A percentile compares a stretch with the other conserved stretches of the same genome.
These are phyloP conservation scores for Lasiodiplodia theobromae DNA, from an alignment of 2,329 filamentous ascomycete genomes.

Conservation along the genomic window DNA sequence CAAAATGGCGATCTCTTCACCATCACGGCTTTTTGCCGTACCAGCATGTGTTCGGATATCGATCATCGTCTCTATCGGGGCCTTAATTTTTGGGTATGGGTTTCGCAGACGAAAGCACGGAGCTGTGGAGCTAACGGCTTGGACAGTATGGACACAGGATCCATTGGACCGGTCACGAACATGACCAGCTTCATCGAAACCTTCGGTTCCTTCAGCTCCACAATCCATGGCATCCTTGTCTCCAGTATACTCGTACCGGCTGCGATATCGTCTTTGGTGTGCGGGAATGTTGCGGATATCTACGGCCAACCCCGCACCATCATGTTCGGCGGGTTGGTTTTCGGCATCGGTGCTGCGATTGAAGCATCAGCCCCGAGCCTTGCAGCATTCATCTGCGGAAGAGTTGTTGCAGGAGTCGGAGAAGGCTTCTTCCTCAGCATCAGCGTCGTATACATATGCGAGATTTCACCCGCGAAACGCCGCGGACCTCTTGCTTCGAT, in stretches of 20 bases:
- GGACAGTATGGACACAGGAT: conserved; percentile 57
- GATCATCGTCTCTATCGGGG: too few species aligned
- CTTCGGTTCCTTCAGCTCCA: conserved; percentile 60
- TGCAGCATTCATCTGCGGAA: conserved; percentile 62
- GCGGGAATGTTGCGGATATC: conserved; percentile 63
- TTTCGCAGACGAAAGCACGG: too few species aligned
- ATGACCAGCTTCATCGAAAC: conserved; percentile 62
- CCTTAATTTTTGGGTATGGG: too few species aligned
- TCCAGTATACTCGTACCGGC: conserved; percentile 66
- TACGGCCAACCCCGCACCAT: conserved; percentile 60
- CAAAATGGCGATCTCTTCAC: too few species aligned
- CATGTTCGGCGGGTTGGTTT: conserved; percentile 59
- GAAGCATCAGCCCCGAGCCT: conserved; percentile 57
- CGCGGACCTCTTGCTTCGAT: conserved; percentile 61
- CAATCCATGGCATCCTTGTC: conserved; percentile 64
- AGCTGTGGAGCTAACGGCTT: too few species aligned
- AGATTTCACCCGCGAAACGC: conserved; percentile 62
- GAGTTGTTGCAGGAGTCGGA: conserved; percentile 63
- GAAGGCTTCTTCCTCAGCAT: conserved; percentile 63
- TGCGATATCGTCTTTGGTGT: conserved; percentile 62
- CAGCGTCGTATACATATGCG: conserved; percentile 59
- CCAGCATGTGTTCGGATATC: too few species aligned
- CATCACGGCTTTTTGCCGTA: too few species aligned
- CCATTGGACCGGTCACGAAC: conserved; percentile 65
- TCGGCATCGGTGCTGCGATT: conserved; percentile 52